Percentiles rank a stretch among this genome's conserved stretches.
Evolutionary conservation across 2,329 filamentous ascomycete species (phyloP).

Genomic region (Cadophora gregata): DNA sequence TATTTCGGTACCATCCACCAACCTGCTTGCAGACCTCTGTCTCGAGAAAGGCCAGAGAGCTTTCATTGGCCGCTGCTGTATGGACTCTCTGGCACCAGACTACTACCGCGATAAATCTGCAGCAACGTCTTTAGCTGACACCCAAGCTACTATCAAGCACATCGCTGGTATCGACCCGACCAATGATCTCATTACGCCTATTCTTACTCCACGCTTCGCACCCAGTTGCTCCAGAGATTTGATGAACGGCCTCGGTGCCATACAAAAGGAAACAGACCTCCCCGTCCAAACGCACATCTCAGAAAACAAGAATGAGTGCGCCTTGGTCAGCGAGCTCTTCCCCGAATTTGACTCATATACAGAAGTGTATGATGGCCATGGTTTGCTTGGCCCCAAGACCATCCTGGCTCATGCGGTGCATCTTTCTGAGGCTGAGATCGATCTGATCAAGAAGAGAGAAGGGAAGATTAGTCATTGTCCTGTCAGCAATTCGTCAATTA

Average conservation of each 20-base stretch:
- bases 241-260: slow-evolving; percentile 66
- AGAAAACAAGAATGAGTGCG: slow-evolving; percentile 78
- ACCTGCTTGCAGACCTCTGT: slow-evolving; percentile 86
- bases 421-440: slow-evolving; percentile 69
- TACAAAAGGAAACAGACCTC: slow-evolving; percentile 67
- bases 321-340: slow-evolving; percentile 73
- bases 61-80: slow-evolving; percentile 92
- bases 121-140: slow-evolving; percentile 60
- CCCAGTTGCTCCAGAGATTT: slow-evolving; percentile 64
- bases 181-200: slow-evolving; percentile 71
- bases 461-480: slow-evolving; percentile 85
- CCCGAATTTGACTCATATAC: slow-evolving; percentile 70
- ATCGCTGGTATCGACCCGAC: slow-evolving; percentile 70
- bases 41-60: slow-evolving; percentile 82
- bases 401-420: slow-evolving; percentile 89
- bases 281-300: slow-evolving; percentile 89
- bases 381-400: slow-evolving; percentile 73
- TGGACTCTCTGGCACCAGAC: slow-evolving; percentile 79
- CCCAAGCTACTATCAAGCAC: slow-evolving; percentile 66
- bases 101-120: slow-evolving; percentile 80
- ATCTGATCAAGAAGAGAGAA: slow-evolving; percentile 63
- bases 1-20: slow-evolving; percentile 85
- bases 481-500: slow-evolving; percentile 82
- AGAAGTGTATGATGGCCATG: slow-evolving; percentile 76
- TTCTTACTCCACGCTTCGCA: slow-evolving; percentile 78